phyloP scores from a whole-genome alignment of 2,329 filamentous ascomycete species.

The Neurospora sp. region DNA sequence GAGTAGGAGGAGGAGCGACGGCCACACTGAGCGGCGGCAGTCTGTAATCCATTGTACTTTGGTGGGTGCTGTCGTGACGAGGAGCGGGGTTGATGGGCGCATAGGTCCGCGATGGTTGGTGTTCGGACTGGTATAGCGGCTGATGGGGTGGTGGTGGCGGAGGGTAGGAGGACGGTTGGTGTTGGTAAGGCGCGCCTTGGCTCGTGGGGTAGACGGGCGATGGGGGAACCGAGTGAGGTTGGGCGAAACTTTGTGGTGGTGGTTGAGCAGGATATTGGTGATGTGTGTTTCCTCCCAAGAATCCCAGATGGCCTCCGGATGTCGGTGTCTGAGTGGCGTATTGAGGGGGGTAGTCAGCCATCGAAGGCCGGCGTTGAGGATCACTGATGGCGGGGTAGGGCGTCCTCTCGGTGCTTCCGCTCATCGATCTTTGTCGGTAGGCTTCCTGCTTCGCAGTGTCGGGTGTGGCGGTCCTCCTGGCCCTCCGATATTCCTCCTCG shows the following conservation, averaged over 20 bases:
- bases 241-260: slow-evolving; percentile 14
- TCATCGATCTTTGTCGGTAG: slow-evolving; percentile 23
- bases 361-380: slow-evolving; percentile 23
- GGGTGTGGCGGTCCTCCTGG: slow-evolving; percentile 23
- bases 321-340: slow-evolving; percentile 17
- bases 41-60: slow-evolving; percentile 7
- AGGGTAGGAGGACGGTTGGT: slow-evolving; percentile 14
- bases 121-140: slow-evolving; percentile 17
- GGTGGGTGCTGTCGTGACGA: slow-evolving; percentile 14
- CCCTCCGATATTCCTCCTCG: slow-evolving; percentile 24
- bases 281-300: slow-evolving; percentile 16
- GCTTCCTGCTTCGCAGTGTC: slow-evolving; percentile 18
- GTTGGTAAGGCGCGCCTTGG: slow-evolving; percentile 10
- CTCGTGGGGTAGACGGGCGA: slow-evolving; percentile 22
- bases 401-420: slow-evolving; percentile 22
- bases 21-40: slow-evolving; percentile 4
- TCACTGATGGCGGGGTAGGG: slow-evolving; percentile 19
- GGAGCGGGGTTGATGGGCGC: slow-evolving; percentile 17
- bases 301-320: slow-evolving; percentile 19
- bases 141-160: slow-evolving; percentile 15
- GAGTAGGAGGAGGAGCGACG: slow-evolving; percentile 11
- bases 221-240: slow-evolving; percentile 22
- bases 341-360: slow-evolving; percentile 22
- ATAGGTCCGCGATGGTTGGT: slow-evolving; percentile 18
- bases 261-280: slow-evolving; percentile 16